Conservation (phyloP, 305 asterid genomes). For the Rubia occidens region DNA sequence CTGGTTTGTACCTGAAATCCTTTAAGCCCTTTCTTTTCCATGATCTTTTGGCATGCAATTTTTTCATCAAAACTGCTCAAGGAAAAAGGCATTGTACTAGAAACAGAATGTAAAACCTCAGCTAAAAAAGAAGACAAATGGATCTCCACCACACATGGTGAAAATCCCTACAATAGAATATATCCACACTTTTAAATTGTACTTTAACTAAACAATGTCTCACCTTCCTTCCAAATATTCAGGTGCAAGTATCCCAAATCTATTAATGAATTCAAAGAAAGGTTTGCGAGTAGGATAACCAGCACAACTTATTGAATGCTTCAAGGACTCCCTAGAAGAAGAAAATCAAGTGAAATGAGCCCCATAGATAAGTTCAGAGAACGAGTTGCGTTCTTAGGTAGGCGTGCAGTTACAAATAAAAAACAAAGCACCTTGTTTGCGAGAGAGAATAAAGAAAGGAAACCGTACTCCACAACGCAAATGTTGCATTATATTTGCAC, state of each 20-base stretch:
- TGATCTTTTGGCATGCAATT: conserved; percentile 62
- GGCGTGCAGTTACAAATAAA: not conserved
- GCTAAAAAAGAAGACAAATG: conserved; percentile 6
- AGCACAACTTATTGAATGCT: conserved; percentile 98
- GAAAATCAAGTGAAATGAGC: conserved; percentile 25
- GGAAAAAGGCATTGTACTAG: conserved; percentile 20
- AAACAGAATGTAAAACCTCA: conserved; percentile 19
- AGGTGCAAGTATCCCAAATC: conserved; percentile 96
- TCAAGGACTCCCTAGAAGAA: conserved; percentile 88
- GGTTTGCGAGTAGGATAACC: conserved; percentile 99
- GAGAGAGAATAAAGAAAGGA: conserved; percentile 9
- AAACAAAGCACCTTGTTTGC: not conserved
- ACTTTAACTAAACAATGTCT: conserved; percentile 23
- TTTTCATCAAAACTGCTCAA: conserved; percentile 79
- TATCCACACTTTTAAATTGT: conserved; percentile 13
- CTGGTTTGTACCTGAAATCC: conserved; percentile 75
- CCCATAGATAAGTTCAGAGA: conserved; percentile 15
- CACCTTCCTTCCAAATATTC: conserved; percentile 80
- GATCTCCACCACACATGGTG: conserved; percentile 13
- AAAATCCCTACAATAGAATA: conserved; percentile 16
- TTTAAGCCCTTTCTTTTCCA: conserved; percentile 78
- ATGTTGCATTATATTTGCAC: conserved; percentile 80
- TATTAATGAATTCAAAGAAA: conserved; percentile 82
- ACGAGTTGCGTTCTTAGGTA: conserved; percentile 1
- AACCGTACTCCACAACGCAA: conserved; percentile 94